Percentiles rank a stretch among this genome's conserved stretches.
Conservation (phyloP, 768 basidiomycete species). For the Tricholoma hemisulphureum region DNA sequence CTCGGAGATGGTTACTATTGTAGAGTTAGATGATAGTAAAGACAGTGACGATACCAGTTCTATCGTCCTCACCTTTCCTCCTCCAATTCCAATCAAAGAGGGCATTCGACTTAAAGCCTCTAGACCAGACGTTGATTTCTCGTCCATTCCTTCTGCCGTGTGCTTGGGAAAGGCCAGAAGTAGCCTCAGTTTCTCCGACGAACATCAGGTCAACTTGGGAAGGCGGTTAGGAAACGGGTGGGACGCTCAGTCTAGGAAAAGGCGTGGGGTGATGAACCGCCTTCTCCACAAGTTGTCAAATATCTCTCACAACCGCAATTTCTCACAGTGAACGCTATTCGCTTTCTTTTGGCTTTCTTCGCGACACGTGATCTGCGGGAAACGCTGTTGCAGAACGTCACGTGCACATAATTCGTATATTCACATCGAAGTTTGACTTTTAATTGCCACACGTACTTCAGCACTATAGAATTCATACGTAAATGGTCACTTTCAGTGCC, state of each 20-base stretch:
- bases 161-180: background rate
- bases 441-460: too few relatives aligned
- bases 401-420: too few relatives aligned
- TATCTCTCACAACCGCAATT: too few relatives aligned
- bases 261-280: background rate
- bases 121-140: background rate
- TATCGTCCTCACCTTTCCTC: background rate
- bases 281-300: background rate
- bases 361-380: too few relatives aligned
- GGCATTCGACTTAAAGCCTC: background rate
- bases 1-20: slow-evolving; percentile 4
- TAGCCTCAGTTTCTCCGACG: background rate
- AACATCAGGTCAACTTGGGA: background rate
- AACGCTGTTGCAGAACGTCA: too few relatives aligned
- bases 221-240: background rate
- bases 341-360: too few relatives aligned
- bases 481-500: too few relatives aligned
- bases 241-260: background rate
- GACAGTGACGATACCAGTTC: too few relatives aligned
- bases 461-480: too few relatives aligned
- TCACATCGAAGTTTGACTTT: too few relatives aligned
- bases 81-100: background rate
- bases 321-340: too few relatives aligned
- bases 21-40: background rate
- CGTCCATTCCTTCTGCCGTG: background rate